These are phyloP conservation scores for Mycena latifolia DNA, from an alignment of 768 basidiomycete genomes.

Conservation along the genomic window DNA sequence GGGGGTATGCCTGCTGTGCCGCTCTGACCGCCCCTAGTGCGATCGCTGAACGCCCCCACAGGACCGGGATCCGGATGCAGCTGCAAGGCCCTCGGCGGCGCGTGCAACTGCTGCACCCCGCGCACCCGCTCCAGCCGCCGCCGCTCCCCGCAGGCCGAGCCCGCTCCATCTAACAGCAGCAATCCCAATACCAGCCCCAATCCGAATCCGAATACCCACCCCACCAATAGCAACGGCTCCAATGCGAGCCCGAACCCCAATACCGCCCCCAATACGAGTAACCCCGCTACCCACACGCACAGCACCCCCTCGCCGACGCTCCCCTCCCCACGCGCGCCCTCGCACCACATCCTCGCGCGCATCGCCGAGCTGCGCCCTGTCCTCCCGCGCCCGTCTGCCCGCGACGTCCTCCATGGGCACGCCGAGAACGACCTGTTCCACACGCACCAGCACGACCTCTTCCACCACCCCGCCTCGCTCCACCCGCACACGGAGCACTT, in stretches of 20 bases:
- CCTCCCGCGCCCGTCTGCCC: slow-evolving; percentile 68
- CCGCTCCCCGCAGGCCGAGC: slow-evolving; percentile 18
- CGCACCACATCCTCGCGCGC: slow-evolving; percentile 67
- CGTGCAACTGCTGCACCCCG: slow-evolving; percentile 71
- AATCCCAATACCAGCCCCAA: slow-evolving; percentile 26
- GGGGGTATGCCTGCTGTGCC: slow-evolving; percentile 72
- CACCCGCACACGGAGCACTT: slow-evolving; percentile 62
- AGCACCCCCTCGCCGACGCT: too few species aligned
- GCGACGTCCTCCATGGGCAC: slow-evolving; percentile 50
- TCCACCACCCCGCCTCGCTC: slow-evolving; percentile 41
- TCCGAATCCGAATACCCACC: neutral
- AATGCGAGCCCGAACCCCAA: slow-evolving; percentile 1
- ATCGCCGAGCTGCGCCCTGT: slow-evolving; percentile 78
- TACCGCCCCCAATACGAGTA: too few species aligned
- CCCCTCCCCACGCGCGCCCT: slow-evolving; percentile 40
- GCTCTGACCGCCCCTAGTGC: slow-evolving; percentile 49
- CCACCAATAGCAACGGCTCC: slow-evolving; percentile 17
- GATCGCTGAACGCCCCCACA: slow-evolving; percentile 61
- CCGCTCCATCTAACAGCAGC: too few species aligned
- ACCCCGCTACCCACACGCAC: too few species aligned
- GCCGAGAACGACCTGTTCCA: neutral
- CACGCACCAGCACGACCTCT: slow-evolving; percentile 28
- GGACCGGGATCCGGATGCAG: slow-evolving; percentile 52
- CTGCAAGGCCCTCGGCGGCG: slow-evolving; percentile 63
- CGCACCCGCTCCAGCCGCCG: slow-evolving; percentile 50